These are phyloP conservation scores for Hyphopichia buzzinii DNA, from an alignment of 1,139 yeast genomes.

Conservation along the genomic window DNA sequence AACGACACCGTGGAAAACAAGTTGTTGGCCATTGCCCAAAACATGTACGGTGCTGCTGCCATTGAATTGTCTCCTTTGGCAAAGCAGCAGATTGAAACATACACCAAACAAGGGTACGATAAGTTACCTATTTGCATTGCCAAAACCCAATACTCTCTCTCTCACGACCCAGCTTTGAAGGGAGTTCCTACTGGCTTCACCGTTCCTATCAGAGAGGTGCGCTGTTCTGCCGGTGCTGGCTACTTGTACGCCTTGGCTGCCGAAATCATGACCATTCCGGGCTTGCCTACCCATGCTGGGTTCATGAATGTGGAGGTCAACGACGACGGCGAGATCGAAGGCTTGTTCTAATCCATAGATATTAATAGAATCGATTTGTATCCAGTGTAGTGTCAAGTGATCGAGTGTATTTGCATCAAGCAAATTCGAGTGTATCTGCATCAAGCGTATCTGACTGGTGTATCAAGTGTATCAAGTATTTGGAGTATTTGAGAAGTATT, in stretches of 20 bases:
- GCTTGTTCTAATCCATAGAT: conserved; percentile 54
- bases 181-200: conserved; percentile 80
- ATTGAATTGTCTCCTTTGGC: conserved; percentile 70
- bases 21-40: conserved; percentile 60
- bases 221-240: conserved; percentile 82
- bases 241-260: conserved; percentile 81
- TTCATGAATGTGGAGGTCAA: conserved; percentile 82
- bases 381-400: too few relatives aligned
- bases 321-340: conserved; percentile 78
- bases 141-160: conserved; percentile 78
- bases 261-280: conserved; percentile 82
- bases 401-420: too few relatives aligned
- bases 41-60: conserved; percentile 74
- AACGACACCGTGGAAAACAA: conserved; percentile 63
- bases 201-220: conserved; percentile 76
- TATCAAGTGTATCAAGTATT: too few relatives aligned
- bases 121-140: conserved; percentile 80
- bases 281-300: conserved; percentile 79
- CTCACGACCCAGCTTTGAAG: conserved; percentile 77
- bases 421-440: too few relatives aligned
- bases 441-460: too few relatives aligned
- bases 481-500: too few relatives aligned
- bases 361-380: too few relatives aligned
- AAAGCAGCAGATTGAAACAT: conserved; percentile 60
- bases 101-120: conserved; percentile 69